Evolutionary conservation across 2,329 filamentous ascomycete species (phyloP).

Genomic region (Penicillium sp.): DNA sequence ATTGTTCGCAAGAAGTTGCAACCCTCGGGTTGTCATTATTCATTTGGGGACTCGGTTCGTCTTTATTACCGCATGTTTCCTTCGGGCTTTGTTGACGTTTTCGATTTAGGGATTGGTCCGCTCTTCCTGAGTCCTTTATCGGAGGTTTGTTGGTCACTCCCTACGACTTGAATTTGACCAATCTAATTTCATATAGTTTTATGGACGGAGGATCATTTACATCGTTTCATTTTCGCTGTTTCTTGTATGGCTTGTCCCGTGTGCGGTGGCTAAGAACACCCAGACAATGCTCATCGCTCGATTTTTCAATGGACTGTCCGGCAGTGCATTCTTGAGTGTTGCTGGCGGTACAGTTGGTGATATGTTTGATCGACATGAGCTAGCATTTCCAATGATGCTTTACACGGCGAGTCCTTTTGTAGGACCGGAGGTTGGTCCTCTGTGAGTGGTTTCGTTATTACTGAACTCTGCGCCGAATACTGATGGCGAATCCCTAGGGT

Average conservation of each 20-base stretch:
- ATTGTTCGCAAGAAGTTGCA: constrained; percentile 69
- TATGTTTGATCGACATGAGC: constrained; percentile 67
- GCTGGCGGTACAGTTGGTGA: constrained; percentile 86
- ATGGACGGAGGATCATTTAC: constrained; percentile 80
- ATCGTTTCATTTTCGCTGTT: constrained; percentile 73
- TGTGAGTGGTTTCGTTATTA: constrained; percentile 34
- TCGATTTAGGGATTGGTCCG: constrained; percentile 55
- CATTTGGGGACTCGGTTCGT: constrained; percentile 70
- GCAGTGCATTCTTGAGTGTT: constrained; percentile 63
- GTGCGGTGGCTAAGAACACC: constrained; percentile 80
- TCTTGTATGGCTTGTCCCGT: constrained; percentile 77
- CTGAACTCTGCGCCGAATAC: background rate
- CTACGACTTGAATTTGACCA: background rate
- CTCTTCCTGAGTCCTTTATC: constrained; percentile 66
- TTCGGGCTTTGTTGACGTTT: constrained; percentile 11
- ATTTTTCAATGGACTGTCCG: constrained; percentile 62
- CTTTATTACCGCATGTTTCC: background rate
- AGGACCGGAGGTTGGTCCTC: constrained; percentile 58
- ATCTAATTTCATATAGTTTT: constrained; percentile 58
- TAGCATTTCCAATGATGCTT: constrained; percentile 81
- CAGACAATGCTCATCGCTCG: constrained; percentile 74
- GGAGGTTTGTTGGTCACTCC: constrained; percentile 45
- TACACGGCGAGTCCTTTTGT: constrained; percentile 67
- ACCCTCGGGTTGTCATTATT: constrained; percentile 81
- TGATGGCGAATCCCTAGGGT: constrained; percentile 41